Percentiles rank a stretch among this genome's conserved stretches.
Evolutionary conservation across 495 filamentous ascomycete genomes (phyloP).

Genomic region (Penicillium cataractarum): DNA sequence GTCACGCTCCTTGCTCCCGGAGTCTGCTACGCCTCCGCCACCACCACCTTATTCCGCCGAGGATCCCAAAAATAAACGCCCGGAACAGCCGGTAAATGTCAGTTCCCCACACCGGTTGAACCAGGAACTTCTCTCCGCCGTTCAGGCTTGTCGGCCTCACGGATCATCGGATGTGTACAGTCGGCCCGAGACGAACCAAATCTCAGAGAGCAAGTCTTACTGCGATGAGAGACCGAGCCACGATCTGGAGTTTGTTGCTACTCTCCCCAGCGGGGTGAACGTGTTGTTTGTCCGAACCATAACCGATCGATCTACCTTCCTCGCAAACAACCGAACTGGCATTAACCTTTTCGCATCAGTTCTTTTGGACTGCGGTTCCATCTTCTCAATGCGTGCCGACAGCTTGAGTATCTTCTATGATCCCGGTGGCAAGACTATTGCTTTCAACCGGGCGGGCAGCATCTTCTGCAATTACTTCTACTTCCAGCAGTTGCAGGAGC

Average conservation of each 20-base stretch:
- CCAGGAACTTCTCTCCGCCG: slow-evolving; percentile 72
- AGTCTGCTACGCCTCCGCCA: slow-evolving; percentile 37
- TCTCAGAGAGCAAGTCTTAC: slow-evolving; percentile 86
- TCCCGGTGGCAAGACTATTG: slow-evolving; percentile 75
- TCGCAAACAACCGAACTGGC: slow-evolving; percentile 59
- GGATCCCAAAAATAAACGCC: slow-evolving; percentile 42
- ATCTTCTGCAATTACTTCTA: slow-evolving; percentile 94
- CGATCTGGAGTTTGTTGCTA: slow-evolving; percentile 75
- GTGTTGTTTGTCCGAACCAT: slow-evolving; percentile 68
- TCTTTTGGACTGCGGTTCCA: slow-evolving; percentile 66
- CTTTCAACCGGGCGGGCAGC: slow-evolving; percentile 84
- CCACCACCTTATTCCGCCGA: slow-evolving; percentile 50
- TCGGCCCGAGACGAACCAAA: slow-evolving; percentile 68
- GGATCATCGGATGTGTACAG: slow-evolving; percentile 71
- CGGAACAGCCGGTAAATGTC: slow-evolving; percentile 43
- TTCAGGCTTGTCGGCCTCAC: slow-evolving; percentile 79
- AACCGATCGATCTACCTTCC: slow-evolving; percentile 57
- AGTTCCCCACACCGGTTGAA: slow-evolving; percentile 56
- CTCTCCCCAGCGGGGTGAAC: slow-evolving; percentile 69
- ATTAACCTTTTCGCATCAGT: slow-evolving; percentile 74
- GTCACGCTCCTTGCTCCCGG: slow-evolving; percentile 28
- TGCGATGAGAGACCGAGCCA: slow-evolving; percentile 83
- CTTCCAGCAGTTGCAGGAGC: slow-evolving; percentile 76
- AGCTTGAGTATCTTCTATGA: slow-evolving; percentile 88
- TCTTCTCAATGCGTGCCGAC: slow-evolving; percentile 66